Evolutionary conservation across 2,329 filamentous ascomycete genomes (phyloP).

Genomic region (Pseudogymnoascus sp.): DNA sequence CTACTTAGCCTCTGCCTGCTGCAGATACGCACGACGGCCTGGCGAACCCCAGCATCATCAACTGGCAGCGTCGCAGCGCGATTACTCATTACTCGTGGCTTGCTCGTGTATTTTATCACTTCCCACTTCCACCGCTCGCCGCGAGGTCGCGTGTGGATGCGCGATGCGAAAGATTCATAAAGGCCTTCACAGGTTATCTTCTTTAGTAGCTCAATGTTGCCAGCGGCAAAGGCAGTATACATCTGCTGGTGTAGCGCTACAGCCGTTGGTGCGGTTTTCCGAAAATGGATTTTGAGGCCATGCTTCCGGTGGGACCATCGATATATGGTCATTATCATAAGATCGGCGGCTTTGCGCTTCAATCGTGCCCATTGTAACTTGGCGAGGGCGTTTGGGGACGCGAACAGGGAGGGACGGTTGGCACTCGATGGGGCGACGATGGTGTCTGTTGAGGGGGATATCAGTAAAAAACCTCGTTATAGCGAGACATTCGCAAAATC

Average conservation of each 20-base stretch:
- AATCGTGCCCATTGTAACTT: conserved; percentile 27
- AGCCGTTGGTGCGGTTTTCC: conserved; percentile 45
- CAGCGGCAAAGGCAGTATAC: conserved; percentile 54
- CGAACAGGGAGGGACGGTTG: conserved; percentile 29
- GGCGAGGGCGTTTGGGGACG: conserved; percentile 21
- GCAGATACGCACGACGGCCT: conserved; percentile 55
- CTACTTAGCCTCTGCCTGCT: conserved; percentile 50
- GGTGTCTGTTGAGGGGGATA: conserved; percentile 27
- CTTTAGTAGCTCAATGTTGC: conserved; percentile 46
- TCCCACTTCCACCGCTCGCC: conserved; percentile 45
- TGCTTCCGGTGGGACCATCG: conserved; percentile 15
- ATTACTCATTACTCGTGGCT: conserved; percentile 41
- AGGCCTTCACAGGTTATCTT: conserved; percentile 50
- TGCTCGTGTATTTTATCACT: conserved; percentile 44
- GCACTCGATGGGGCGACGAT: conserved; percentile 31
- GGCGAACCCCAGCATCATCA: conserved; percentile 42
- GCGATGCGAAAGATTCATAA: conserved; percentile 43
- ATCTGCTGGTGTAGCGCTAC: conserved; percentile 55
- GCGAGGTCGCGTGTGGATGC: conserved; percentile 47
- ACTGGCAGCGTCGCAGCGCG: conserved; percentile 44
- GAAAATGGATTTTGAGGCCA: conserved; percentile 38
- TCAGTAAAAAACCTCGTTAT: conserved; percentile 22
- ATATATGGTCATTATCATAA: conserved; percentile 23
- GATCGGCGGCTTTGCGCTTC: conserved; percentile 19
- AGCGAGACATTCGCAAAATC: background rate